Evolutionary conservation across 768 basidiomycete species (phyloP), one percentile per base, ranked within the genome.

Genomic region (Galerina sulciceps): DNA sequence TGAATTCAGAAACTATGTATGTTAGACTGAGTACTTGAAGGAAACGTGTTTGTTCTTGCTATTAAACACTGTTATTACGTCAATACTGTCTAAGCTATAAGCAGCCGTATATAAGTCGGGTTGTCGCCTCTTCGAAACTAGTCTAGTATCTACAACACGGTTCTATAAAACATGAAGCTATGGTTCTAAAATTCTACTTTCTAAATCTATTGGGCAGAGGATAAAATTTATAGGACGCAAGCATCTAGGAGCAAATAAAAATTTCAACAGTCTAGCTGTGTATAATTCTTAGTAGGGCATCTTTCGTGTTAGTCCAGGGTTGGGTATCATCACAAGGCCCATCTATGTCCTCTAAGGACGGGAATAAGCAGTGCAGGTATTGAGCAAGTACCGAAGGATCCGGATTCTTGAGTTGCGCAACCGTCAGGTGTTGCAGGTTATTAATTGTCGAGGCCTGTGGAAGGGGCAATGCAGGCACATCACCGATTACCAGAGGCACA

Each of bases 291-390:
- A 6, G 10, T 9, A 66, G 23, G 14, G 44, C 18, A 46, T 50
- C 23, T 20, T 53, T 55, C 10, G 43, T 22, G 44, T 76, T 77
- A 73, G 31, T 68, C 66, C 46, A 72, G 69, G 47, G 68, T 72
- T 58, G 43, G 15, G 14, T 20, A 36, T 58, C 48, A 14, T 71
- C 72, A 22, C 63, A 67, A 56, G 73, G 73, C 6, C 77, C 75
- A 10, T 75, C 75, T 13, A 81, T 62, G 20, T 71, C 63, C 43
- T 50, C 37, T 53, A 83, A 60, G 9, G 62, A 71, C 17, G 81
- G 79, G 46, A 83, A 82, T n/a, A 79, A 47, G 15, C 53, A 58
- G 15, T 67, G 66, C 13, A 82, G 69, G 53, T 69, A 67, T 1
- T 40, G 56, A 8, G 74, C 75, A 44, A 76, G 44, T 36, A 57